phyloP scores from a whole-genome alignment of 306 rosid genomes.

The Dryas drummondii region DNA sequence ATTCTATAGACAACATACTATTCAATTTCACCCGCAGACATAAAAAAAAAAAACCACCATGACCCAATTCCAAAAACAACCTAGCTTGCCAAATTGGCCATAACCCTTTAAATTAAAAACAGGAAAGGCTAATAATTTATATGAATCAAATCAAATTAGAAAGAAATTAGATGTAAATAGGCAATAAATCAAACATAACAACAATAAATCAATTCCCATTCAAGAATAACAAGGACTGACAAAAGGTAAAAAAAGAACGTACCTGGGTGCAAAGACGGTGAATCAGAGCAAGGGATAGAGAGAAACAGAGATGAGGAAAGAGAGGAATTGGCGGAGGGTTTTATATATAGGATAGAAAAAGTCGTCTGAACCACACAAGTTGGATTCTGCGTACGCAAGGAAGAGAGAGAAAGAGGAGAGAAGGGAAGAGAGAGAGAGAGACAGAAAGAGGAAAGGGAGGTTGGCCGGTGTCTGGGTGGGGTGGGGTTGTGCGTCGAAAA shows the following conservation, averaged over 20 bases:
- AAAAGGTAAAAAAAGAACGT: not conserved
- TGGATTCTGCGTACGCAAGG: too few relatives aligned
- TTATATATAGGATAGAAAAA: conserved; percentile 3
- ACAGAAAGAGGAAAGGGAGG: too few relatives aligned
- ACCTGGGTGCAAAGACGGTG: conserved; percentile 6
- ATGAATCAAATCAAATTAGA: not conserved
- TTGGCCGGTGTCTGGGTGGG: too few relatives aligned
- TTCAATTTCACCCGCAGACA: not conserved
- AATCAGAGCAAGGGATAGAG: not conserved
- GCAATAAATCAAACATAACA: not conserved
- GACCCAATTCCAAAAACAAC: not conserved
- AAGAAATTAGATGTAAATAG: not conserved
- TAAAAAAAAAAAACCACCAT: not conserved
- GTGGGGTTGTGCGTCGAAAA: too few relatives aligned
- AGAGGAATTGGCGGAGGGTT: not conserved
- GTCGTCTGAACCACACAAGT: conserved; percentile 13
- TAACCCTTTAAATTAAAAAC: not conserved
- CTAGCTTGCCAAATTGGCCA: not conserved
- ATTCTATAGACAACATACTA: too few relatives aligned
- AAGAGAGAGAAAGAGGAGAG: too few relatives aligned
- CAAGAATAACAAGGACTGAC: not conserved
- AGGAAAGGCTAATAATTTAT: not conserved
- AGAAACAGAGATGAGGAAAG: not conserved
- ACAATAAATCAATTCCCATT: not conserved
- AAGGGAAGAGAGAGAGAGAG: too few relatives aligned